Conservation (phyloP, 2,329 filamentous ascomycete genomes). For the Curvularia spicifera region DNA sequence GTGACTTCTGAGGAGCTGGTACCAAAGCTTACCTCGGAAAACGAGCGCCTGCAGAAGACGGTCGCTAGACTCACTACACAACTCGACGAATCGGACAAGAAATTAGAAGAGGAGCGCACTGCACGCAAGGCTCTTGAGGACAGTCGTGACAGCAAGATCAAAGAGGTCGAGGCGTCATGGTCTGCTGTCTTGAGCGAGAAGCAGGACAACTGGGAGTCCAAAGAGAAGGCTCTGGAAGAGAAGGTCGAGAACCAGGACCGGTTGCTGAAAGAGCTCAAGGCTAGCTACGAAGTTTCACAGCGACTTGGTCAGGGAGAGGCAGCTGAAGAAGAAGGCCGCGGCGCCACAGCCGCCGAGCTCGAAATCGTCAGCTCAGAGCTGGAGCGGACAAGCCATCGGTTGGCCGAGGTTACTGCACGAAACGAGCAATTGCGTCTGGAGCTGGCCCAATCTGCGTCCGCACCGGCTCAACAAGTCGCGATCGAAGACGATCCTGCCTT, state of each 20-base stretch:
- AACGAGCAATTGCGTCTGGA: conserved; percentile 94
- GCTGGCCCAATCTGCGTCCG: conserved; percentile 85
- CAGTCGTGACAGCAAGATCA: conserved; percentile 77
- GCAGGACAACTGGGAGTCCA: conserved; percentile 93
- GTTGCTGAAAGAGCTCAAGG: conserved; percentile 91
- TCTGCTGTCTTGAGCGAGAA: conserved; percentile 89
- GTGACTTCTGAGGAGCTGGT: conserved; percentile 90
- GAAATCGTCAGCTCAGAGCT: conserved; percentile 92
- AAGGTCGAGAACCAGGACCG: conserved; percentile 95
- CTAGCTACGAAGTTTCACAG: conserved; percentile 95
- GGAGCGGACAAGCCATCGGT: conserved; percentile 82
- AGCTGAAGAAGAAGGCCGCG: conserved; percentile 62
- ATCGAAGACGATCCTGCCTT: conserved; percentile 90
- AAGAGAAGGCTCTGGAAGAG: conserved; percentile 88
- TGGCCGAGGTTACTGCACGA: conserved; percentile 89
- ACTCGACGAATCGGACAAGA: conserved; percentile 80
- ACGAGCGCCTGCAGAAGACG: conserved; percentile 81
- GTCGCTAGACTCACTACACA: conserved; percentile 78
- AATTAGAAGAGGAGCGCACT: conserved; percentile 77
- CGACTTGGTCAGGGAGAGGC: conserved; percentile 77
- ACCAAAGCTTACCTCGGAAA: conserved; percentile 87
- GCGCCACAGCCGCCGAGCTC: conserved; percentile 85
- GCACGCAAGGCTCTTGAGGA: conserved; percentile 78
- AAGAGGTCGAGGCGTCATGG: conserved; percentile 91
- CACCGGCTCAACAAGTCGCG: conserved; percentile 63